Conservation (phyloP, 345 rosid species). For the Hevea brasiliensis region DNA sequence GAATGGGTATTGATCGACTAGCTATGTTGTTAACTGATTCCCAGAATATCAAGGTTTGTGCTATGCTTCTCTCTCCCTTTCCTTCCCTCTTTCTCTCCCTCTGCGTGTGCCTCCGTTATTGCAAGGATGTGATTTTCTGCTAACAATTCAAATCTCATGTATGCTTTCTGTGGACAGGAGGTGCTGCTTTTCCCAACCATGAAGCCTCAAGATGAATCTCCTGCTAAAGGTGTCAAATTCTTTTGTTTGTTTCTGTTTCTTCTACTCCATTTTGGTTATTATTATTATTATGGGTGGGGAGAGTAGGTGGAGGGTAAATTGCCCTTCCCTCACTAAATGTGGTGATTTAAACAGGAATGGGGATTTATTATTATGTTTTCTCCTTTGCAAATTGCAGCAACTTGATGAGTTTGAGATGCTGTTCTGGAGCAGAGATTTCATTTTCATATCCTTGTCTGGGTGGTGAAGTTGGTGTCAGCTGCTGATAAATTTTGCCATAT, state of each 20-base stretch:
- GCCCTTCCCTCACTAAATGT: too few species aligned
- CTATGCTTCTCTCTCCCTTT: not conserved
- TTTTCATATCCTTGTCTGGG: not conserved
- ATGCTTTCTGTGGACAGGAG: constrained; percentile 50
- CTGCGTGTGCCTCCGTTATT: too few species aligned
- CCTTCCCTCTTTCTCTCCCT: too few species aligned
- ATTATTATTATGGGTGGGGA: too few species aligned
- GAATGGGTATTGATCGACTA: constrained; percentile 84
- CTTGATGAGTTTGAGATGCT: not conserved
- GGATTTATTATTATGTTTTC: too few species aligned
- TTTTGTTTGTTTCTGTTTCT: not conserved
- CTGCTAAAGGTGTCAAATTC: constrained; percentile 48
- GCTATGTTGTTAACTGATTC: constrained; percentile 91
- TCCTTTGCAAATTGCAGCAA: not conserved
- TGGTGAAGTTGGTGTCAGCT: not conserved
- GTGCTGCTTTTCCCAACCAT: constrained; percentile 97
- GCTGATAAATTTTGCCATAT: not conserved
- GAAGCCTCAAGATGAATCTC: constrained; percentile 90
- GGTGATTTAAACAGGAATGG: too few species aligned
- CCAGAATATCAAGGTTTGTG: constrained; percentile 81
- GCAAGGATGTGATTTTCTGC: not conserved
- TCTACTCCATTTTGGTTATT: not conserved
- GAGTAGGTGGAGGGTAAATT: too few species aligned
- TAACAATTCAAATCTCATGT: constrained; percentile 11
- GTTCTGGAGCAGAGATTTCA: not conserved